phyloP scores from a whole-genome alignment of 2,329 filamentous ascomycete species.

The Orbilia brochopaga region DNA sequence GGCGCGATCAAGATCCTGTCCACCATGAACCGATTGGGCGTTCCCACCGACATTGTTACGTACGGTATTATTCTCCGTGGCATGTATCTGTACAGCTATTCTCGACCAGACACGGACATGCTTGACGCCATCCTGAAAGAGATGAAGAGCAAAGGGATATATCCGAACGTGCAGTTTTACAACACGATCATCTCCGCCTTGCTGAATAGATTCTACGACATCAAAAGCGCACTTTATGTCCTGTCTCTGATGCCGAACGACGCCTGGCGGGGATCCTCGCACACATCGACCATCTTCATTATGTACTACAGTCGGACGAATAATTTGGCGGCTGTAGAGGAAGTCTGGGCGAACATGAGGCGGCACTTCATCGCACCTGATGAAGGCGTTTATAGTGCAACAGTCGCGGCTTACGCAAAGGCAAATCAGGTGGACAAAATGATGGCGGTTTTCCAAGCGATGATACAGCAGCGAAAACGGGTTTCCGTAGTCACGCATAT shows the following conservation, averaged over 20 bases:
- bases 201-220: conserved; percentile 24
- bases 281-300: conserved; percentile 39
- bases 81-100: conserved; percentile 21
- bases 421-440: conserved; percentile 22
- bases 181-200: conserved; percentile 41
- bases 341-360: conserved; percentile 41
- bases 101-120: conserved; percentile 16
- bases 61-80: conserved; percentile 39
- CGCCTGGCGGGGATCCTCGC: conserved; percentile 30
- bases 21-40: conserved; percentile 14
- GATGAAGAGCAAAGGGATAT: conserved; percentile 21
- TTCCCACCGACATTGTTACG: conserved; percentile 36
- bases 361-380: conserved; percentile 34
- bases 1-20: conserved; percentile 10
- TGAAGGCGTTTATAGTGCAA: conserved; percentile 37
- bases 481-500: conserved; percentile 16
- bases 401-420: conserved; percentile 25
- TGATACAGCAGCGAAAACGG: conserved; percentile 22
- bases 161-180: conserved; percentile 41
- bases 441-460: conserved; percentile 26
- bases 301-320: conserved; percentile 16
- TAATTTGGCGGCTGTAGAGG: conserved; percentile 24
- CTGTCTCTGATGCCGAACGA: conserved; percentile 44
- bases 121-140: conserved; percentile 19
- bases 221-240: conserved; percentile 33